phyloP scores from a whole-genome alignment of 768 basidiomycete species.

The Flagelloscypha sp. region DNA sequence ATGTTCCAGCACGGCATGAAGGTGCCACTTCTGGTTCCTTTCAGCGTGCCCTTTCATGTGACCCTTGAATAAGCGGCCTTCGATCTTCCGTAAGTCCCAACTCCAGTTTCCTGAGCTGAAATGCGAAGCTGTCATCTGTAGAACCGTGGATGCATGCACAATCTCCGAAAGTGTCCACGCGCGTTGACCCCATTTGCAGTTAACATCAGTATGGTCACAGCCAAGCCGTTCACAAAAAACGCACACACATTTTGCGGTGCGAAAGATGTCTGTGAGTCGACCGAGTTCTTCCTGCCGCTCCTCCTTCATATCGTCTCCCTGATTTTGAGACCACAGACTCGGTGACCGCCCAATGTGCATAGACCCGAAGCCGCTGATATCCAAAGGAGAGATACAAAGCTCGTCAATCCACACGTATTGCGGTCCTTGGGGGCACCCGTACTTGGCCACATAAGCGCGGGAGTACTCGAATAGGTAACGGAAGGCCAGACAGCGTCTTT shows the following conservation, averaged over 20 bases:
- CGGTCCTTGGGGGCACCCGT: no score
- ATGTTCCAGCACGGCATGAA: conserved; percentile 16
- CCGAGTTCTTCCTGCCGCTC: conserved; percentile 14
- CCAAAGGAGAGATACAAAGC: no score
- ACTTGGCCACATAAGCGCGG: no score
- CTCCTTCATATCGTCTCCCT: no score
- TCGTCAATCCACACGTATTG: no score
- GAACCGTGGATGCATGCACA: conserved; percentile 10
- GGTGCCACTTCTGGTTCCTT: conserved; percentile 10
- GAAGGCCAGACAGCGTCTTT: no score
- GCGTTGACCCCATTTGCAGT: conserved; percentile 13
- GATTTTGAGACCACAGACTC: no score
- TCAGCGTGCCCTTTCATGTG: conserved; percentile 2
- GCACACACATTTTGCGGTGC: conserved; percentile 10
- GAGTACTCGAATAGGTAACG: no score
- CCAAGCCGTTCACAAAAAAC: conserved; percentile 13
- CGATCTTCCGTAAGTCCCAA: conserved; percentile 1
- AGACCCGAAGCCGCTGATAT: no score
- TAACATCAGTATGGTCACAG: conserved; percentile 11
- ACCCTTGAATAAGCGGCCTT: conserved; percentile 3
- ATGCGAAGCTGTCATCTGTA: conserved; percentile 7
- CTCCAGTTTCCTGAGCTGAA: conserved; percentile 4
- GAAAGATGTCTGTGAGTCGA: conserved; percentile 15
- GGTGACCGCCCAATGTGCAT: no score
- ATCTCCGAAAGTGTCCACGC: conserved; percentile 15